Percentiles rank a stretch among this genome's conserved stretches.
phyloP scores from a whole-genome alignment of 805 yeast genomes.

The Metschnikowia continentalis region DNA sequence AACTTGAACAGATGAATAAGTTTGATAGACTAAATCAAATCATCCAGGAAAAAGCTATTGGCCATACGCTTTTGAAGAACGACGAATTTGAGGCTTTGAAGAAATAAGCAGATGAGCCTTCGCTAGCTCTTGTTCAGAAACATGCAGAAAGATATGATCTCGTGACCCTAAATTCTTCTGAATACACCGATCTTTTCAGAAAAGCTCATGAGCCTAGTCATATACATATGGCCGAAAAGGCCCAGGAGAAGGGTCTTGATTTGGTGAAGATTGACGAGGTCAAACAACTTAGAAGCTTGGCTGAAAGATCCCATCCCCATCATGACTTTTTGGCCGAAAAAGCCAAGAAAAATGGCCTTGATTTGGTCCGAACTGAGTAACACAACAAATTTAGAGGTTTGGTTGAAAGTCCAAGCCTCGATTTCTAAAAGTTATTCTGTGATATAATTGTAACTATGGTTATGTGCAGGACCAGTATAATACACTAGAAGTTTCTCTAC shows the following conservation, averaged over 20 bases:
- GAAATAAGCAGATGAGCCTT: constrained; percentile 15
- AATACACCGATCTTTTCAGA: constrained; percentile 29
- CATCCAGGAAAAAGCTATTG: neutral
- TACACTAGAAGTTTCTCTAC: too few species aligned
- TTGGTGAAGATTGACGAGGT: constrained; percentile 9
- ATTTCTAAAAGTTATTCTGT: neutral
- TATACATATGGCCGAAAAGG: constrained; percentile 16
- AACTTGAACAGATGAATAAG: too few species aligned
- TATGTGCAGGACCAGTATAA: too few species aligned
- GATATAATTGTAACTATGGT: too few species aligned
- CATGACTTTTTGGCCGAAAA: constrained; percentile 5
- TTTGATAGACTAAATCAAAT: too few species aligned
- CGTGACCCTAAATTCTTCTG: constrained; percentile 28
- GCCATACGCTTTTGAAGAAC: constrained; percentile 16
- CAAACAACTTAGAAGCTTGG: neutral
- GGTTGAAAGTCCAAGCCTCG: constrained; percentile 6
- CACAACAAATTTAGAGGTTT: constrained; percentile 1
- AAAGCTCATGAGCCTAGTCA: constrained; percentile 30
- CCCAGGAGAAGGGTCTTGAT: constrained; percentile 9
- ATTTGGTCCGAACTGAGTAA: constrained; percentile 4
- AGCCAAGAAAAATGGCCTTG: constrained; percentile 5
- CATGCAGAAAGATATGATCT: constrained; percentile 31
- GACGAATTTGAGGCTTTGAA: constrained; percentile 15
- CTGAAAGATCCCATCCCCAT: constrained; percentile 10
- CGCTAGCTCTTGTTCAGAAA: constrained; percentile 29